These are phyloP conservation scores for Albifimbria verrucaria DNA, from an alignment of 2,329 filamentous ascomycete genomes.

Conservation along the genomic window DNA sequence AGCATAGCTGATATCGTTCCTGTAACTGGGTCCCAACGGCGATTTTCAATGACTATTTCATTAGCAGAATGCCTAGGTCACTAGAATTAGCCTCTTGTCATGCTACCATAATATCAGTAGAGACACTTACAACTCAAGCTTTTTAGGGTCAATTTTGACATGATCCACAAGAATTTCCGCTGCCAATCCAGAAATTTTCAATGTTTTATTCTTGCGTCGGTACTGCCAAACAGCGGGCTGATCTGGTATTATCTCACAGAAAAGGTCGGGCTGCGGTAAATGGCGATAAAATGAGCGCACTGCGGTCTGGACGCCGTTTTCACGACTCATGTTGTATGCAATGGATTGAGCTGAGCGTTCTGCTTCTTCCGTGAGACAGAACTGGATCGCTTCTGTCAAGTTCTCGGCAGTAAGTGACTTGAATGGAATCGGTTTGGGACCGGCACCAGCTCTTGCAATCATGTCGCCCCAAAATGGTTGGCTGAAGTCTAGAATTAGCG, in stretches of 20 bases:
- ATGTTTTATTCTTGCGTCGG: background rate
- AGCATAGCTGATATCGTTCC: background rate
- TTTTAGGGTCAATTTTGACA: background rate
- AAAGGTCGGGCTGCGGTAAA: background rate
- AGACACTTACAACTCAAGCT: background rate
- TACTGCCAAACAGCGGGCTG: background rate
- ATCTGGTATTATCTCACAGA: background rate
- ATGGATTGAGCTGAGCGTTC: background rate
- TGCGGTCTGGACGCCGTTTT: background rate
- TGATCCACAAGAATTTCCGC: background rate
- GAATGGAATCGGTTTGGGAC: conserved; percentile 54
- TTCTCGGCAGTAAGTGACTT: conserved; percentile 56
- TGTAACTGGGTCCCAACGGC: background rate
- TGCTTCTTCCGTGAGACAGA: conserved; percentile 13
- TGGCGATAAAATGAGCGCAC: background rate
- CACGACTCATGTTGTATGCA: background rate
- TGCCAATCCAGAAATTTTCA: background rate
- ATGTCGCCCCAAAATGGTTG: conserved; percentile 67
- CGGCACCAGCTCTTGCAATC: conserved; percentile 57
- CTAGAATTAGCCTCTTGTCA: background rate
- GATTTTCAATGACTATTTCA: background rate
- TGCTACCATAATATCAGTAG: too few relatives aligned
- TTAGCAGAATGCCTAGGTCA: background rate
- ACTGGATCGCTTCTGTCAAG: conserved; percentile 49
- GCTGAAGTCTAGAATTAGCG: too few relatives aligned